These are phyloP conservation scores for Vigna mungo DNA, from an alignment of 306 rosid genomes.

Conservation along the genomic window DNA sequence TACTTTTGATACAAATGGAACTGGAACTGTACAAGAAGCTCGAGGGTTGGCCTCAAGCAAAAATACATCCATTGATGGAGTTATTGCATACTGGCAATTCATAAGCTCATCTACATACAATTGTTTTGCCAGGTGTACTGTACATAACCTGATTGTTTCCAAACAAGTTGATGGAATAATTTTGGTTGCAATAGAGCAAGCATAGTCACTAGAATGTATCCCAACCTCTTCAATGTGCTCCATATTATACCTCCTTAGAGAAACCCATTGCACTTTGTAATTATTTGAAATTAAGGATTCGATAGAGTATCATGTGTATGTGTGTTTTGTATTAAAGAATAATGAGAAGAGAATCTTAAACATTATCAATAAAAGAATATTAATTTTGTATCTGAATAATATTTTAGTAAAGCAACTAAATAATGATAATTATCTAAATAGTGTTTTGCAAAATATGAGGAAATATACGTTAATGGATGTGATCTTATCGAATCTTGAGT, in stretches of 20 bases:
- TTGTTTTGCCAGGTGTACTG: slow-evolving; percentile 77
- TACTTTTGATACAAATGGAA: slow-evolving; percentile 97
- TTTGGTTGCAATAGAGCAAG: slow-evolving; percentile 88
- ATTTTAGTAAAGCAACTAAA: no score
- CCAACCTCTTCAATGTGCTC: slow-evolving; percentile 99
- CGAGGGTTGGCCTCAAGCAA: slow-evolving; percentile 97
- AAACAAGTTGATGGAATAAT: slow-evolving; percentile 76
- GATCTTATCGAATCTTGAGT: no score
- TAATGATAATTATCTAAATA: no score
- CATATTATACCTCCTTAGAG: slow-evolving; percentile 45
- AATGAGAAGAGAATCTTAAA: no score
- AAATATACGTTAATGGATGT: no score
- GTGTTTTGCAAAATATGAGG: no score
- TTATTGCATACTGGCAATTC: slow-evolving; percentile 97
- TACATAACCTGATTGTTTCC: slow-evolving; percentile 85
- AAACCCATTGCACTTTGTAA: no score
- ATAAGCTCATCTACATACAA: slow-evolving; percentile 90
- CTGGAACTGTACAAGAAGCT: slow-evolving; percentile 73
- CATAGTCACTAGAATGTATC: slow-evolving; percentile 97
- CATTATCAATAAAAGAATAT: no score
- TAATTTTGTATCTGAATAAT: no score
- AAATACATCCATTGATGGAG: slow-evolving; percentile 75
- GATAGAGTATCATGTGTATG: no score
- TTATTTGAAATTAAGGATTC: no score
- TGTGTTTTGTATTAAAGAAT: no score